These are phyloP conservation scores for Termitomyces sp. DNA, from an alignment of 768 basidiomycete genomes.

Conservation along the genomic window DNA sequence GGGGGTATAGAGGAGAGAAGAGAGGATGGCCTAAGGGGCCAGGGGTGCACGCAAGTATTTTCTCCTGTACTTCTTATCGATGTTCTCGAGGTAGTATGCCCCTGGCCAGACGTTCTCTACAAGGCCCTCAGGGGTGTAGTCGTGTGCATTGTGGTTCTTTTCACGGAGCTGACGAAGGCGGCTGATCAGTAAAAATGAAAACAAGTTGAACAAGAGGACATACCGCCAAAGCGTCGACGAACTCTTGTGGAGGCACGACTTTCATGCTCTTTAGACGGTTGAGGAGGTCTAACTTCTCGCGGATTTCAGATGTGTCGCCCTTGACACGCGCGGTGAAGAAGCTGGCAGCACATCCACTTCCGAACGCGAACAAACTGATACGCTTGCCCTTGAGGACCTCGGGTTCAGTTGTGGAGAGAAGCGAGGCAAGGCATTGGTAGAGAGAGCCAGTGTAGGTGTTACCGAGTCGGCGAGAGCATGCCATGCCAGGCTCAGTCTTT, in stretches of 20 bases:
- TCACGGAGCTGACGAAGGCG: slow-evolving; percentile 73
- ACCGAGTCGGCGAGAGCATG: slow-evolving; percentile 85
- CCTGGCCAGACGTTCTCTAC: slow-evolving; percentile 94
- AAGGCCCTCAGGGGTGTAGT: slow-evolving; percentile 82
- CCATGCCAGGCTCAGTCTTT: slow-evolving; percentile 80
- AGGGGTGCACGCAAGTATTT: slow-evolving; percentile 64
- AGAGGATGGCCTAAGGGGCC: slow-evolving; percentile 26
- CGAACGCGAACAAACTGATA: slow-evolving; percentile 94
- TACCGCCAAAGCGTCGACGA: slow-evolving; percentile 78
- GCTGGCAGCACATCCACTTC: slow-evolving; percentile 89
- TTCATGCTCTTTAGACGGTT: slow-evolving; percentile 80
- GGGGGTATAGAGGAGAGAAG: slow-evolving; percentile 10
- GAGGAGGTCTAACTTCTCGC: slow-evolving; percentile 76
- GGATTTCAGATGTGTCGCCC: slow-evolving; percentile 83
- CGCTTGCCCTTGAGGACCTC: slow-evolving; percentile 75
- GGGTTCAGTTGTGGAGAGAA: slow-evolving; percentile 73
- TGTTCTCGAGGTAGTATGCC: slow-evolving; percentile 85
- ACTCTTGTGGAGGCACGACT: slow-evolving; percentile 89
- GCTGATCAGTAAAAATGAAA: slow-evolving; percentile 3
- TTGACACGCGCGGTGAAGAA: slow-evolving; percentile 89
- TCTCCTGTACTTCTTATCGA: slow-evolving; percentile 89
- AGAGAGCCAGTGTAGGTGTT: slow-evolving; percentile 99
- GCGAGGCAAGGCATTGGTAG: slow-evolving; percentile 89
- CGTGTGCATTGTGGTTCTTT: slow-evolving; percentile 89
- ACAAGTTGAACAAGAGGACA: slow-evolving; percentile 20